Evolutionary conservation across 352 stramenopile species (phyloP).

Genomic region (Phytophthora sp.): DNA sequence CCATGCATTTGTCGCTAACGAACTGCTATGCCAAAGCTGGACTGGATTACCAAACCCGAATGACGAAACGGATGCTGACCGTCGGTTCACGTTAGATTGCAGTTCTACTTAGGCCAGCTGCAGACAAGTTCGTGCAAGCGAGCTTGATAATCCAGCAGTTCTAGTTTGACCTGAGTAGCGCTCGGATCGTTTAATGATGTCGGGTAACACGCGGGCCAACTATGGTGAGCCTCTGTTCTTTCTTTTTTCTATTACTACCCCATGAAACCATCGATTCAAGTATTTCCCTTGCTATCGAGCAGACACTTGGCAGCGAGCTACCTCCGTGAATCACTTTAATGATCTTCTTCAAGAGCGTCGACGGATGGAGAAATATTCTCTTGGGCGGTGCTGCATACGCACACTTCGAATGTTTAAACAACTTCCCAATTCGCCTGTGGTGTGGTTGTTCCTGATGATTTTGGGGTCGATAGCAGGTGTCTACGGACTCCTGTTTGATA

Average conservation of each 20-base stretch:
- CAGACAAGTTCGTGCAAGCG: too few relatives aligned
- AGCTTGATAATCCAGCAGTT: too few relatives aligned
- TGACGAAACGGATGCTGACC: too few relatives aligned
- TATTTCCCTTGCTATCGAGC: neutral
- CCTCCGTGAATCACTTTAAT: constrained; percentile 73
- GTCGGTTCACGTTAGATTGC: too few relatives aligned
- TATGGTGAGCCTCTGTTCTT: constrained; percentile 12
- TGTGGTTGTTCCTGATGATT: constrained; percentile 77
- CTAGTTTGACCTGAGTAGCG: too few relatives aligned
- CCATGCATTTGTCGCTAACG: too few relatives aligned
- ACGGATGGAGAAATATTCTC: constrained; percentile 54
- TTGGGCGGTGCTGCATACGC: constrained; percentile 64
- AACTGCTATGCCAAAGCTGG: too few relatives aligned
- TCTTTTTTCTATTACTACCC: too few relatives aligned
- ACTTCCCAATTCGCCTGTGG: constrained; percentile 80
- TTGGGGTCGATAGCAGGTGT: constrained; percentile 63
- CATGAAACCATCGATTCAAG: too few relatives aligned
- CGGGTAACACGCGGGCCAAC: constrained; percentile 20
- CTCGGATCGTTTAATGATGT: too few relatives aligned
- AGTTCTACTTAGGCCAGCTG: too few relatives aligned
- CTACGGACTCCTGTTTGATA: constrained; percentile 75
- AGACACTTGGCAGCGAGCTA: constrained; percentile 81
- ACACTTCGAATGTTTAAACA: constrained; percentile 76
- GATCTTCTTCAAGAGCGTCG: constrained; percentile 63
- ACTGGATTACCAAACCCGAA: too few relatives aligned